phyloP scores from a whole-genome alignment of 441 rosid genomes.

The Brassica hybrid region DNA sequence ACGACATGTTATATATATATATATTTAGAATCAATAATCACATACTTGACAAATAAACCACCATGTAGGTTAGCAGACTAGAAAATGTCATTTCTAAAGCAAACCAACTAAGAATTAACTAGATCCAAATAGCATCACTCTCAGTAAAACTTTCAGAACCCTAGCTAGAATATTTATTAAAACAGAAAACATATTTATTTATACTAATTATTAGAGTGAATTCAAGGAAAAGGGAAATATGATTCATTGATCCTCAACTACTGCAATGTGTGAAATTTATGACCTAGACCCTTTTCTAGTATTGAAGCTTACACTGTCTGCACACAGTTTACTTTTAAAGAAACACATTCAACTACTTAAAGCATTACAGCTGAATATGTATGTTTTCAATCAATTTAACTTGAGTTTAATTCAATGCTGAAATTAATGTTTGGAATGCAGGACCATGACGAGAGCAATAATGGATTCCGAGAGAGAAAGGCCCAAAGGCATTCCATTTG shows the following conservation, averaged over 20 bases:
- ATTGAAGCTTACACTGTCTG: conserved; percentile 35
- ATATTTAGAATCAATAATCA: not conserved
- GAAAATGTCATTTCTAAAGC: conserved; percentile 17
- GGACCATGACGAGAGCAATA: conserved; percentile 65
- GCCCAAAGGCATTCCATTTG: conserved; percentile 73
- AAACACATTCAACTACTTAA: conserved; percentile 37
- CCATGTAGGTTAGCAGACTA: not conserved
- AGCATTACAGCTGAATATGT: conserved; percentile 30
- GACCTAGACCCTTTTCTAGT: conserved; percentile 39
- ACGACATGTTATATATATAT: too few relatives aligned
- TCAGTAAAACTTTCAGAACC: conserved; percentile 33
- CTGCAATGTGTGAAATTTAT: conserved; percentile 50
- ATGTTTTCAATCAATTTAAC: not conserved
- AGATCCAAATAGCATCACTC: conserved; percentile 34
- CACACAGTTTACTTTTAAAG: conserved; percentile 47
- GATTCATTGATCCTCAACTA: conserved; percentile 41
- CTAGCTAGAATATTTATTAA: conserved; percentile 22
- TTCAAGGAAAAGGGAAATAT: conserved; percentile 7
- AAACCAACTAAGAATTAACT: conserved; percentile 12
- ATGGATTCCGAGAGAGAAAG: conserved; percentile 74
- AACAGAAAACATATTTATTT: conserved; percentile 2
- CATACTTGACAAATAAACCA: conserved; percentile 11
- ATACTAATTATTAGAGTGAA: conserved; percentile 20
- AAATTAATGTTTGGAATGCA: conserved; percentile 47
- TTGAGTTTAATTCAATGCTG: conserved; percentile 14